Base-by-base conservation (phyloP, 768 basidiomycete species). In the Psilocybe azurescens region DNA sequence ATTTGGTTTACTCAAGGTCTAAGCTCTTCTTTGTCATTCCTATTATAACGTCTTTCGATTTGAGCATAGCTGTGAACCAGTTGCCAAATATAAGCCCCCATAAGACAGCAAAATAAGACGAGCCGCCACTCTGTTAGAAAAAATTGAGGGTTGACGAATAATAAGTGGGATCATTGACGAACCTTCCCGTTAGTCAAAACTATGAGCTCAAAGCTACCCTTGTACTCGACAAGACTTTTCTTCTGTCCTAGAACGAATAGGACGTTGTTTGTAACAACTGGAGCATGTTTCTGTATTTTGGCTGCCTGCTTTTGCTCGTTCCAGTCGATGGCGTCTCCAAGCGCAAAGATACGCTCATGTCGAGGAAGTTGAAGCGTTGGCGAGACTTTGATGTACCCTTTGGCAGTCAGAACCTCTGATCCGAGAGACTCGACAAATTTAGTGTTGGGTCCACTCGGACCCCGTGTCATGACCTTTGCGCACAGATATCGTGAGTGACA, bases 321-420 rank as follows among this genome's bases (percentile, higher is more conserved):
- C 78, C 83, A 86, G 41, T 88, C 85, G 62, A 87, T 82, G 60
- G 87, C 79, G 67, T 92, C 90, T 1, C 90, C 90, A 2, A 74
- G 78, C 0, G 89, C 91, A 59, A 88, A 90, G 13, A 91, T 83
- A 60, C 79, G 78, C 0, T 83, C 75, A 69, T 87, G 74, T 0
- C 72, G 74, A 6, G 65, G 67, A 2, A 91, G 71, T 66, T 89
- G 88, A 44, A 91, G 77, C 0, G 87, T 89, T 3, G 86, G 79
- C 28, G 73, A 69, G 11, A 91, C 80, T 61, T 82, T 84, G 58
- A 90, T 81, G 50, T 66, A 74, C 60, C 73, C 85, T 68, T 64
- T 61, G 33, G 52, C 68, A n/a, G 65, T 77, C 4, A 90, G 80
- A 10, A 70, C 69, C 36, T 70, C 69, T 1, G 69, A 61, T 5